Percentiles rank a stretch among this genome's conserved stretches.
Conservation (phyloP, 768 basidiomycete species). For the Suillus sp. region DNA sequence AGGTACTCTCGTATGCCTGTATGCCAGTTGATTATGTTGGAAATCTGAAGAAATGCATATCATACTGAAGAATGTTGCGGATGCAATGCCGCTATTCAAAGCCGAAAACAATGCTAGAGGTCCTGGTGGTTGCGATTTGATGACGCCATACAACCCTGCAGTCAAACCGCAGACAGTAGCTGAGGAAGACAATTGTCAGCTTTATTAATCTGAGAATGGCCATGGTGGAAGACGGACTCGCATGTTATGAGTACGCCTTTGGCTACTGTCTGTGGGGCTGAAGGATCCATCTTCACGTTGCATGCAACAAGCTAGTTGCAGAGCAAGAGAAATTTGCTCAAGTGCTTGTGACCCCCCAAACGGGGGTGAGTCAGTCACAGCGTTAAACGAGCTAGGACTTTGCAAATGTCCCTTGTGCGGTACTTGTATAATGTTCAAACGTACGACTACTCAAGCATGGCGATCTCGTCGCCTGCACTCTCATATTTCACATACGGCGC, state of each 20-base stretch:
- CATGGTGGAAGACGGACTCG: slow-evolving; percentile 65
- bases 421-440: slow-evolving; percentile 19
- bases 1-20: slow-evolving; percentile 76
- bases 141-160: slow-evolving; percentile 46
- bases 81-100: slow-evolving; percentile 70
- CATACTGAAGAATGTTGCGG: slow-evolving; percentile 80
- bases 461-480: slow-evolving; percentile 16
- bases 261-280: slow-evolving; percentile 46
- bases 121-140: slow-evolving; percentile 49
- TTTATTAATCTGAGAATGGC: slow-evolving; percentile 15
- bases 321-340: neutral
- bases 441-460: slow-evolving; percentile 9
- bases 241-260: slow-evolving; percentile 69
- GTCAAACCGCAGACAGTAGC: slow-evolving; percentile 56
- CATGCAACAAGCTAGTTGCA: neutral
- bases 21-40: slow-evolving; percentile 7
- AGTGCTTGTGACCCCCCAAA: slow-evolving; percentile 8
- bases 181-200: slow-evolving; percentile 39
- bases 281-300: slow-evolving; percentile 29
- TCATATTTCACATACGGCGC: slow-evolving; percentile 29
- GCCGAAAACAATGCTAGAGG: slow-evolving; percentile 60
- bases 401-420: neutral
- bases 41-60: slow-evolving; percentile 11
- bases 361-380: slow-evolving; percentile 1
- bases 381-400: neutral